A percentile compares a stretch with the other conserved stretches of the same genome.
Evolutionary conservation across 192 early-diverging fungal species (phyloP).

Genomic region (Jimgerdemannia flammicorona): DNA sequence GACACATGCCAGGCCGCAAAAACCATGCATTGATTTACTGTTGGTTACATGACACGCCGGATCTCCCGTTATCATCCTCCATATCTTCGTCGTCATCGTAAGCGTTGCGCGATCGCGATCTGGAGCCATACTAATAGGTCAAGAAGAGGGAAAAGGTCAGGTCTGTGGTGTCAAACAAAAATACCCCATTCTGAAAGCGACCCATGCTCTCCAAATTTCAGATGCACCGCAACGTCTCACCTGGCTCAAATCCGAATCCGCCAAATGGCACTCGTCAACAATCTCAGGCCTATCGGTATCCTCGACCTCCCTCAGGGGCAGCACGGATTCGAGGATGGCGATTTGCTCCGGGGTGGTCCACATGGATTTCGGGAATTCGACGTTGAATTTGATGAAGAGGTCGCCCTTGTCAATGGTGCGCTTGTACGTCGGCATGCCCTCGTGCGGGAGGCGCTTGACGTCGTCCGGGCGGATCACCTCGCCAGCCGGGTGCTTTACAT

Average conservation of each 20-base stretch:
- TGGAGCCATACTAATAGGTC: slow-evolving; percentile 28
- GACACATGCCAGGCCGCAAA: neutral
- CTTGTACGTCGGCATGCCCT: slow-evolving; percentile 91
- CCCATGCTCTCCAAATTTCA: neutral
- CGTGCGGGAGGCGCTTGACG: slow-evolving; percentile 75
- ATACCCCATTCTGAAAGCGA: neutral
- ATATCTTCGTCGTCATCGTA: slow-evolving; percentile 49
- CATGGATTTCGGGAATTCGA: slow-evolving; percentile 75
- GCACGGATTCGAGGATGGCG: slow-evolving; percentile 16
- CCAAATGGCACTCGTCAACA: slow-evolving; percentile 42
- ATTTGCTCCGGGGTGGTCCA: slow-evolving; percentile 35
- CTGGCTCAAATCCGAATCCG: slow-evolving; percentile 36
- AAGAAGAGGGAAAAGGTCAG: neutral
- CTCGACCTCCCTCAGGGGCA: slow-evolving; percentile 20
- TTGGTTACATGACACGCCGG: slow-evolving; percentile 47
- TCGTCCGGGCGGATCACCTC: slow-evolving; percentile 85
- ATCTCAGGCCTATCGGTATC: slow-evolving; percentile 34
- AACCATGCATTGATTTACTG: slow-evolving; percentile 11
- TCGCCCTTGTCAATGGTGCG: slow-evolving; percentile 76
- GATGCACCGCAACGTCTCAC: neutral
- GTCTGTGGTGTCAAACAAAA: neutral
- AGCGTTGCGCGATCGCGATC: slow-evolving; percentile 35
- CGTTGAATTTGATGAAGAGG: slow-evolving; percentile 81
- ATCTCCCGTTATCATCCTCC: slow-evolving; percentile 23
- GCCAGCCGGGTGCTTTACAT: slow-evolving; percentile 81